A percentile compares a stretch with the other conserved stretches of the same genome.
phyloP scores from a whole-genome alignment of 169 alveolate species.

The Eimeria necatrix region DNA sequence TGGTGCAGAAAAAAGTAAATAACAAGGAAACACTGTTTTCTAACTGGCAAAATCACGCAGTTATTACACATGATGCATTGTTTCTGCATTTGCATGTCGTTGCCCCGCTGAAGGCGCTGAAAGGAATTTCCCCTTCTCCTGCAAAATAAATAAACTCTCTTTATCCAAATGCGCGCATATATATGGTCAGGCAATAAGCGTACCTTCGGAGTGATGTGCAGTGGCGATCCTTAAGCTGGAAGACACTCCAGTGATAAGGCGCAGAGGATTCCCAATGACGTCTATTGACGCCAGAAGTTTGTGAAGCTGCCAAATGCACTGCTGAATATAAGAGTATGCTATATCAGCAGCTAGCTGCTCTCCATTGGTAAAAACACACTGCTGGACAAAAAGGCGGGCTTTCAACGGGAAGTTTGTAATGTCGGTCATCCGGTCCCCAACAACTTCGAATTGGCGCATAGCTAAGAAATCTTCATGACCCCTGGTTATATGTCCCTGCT shows the following conservation, averaged over 20 bases:
- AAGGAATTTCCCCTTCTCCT: no score
- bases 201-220: constrained; percentile 38
- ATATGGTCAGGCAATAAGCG: neutral
- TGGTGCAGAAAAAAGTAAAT: no score
- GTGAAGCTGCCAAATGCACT: constrained; percentile 79
- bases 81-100: no score
- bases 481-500: neutral
- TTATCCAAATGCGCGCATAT: no score
- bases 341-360: constrained; percentile 64
- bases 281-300: constrained; percentile 78
- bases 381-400: constrained; percentile 72
- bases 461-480: constrained; percentile 42
- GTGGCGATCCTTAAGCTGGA: constrained; percentile 65
- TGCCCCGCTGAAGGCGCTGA: no score
- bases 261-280: constrained; percentile 79
- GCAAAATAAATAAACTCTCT: no score
- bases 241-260: constrained; percentile 72
- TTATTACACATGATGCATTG: neutral
- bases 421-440: constrained; percentile 77
- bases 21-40: no score
- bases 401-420: constrained; percentile 72
- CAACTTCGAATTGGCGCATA: constrained; percentile 74
- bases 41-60: no score
- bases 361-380: constrained; percentile 65
- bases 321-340: constrained; percentile 60